Base-by-base conservation (phyloP, 2,329 filamentous ascomycete genomes). In the Xylariales sp. region DNA sequence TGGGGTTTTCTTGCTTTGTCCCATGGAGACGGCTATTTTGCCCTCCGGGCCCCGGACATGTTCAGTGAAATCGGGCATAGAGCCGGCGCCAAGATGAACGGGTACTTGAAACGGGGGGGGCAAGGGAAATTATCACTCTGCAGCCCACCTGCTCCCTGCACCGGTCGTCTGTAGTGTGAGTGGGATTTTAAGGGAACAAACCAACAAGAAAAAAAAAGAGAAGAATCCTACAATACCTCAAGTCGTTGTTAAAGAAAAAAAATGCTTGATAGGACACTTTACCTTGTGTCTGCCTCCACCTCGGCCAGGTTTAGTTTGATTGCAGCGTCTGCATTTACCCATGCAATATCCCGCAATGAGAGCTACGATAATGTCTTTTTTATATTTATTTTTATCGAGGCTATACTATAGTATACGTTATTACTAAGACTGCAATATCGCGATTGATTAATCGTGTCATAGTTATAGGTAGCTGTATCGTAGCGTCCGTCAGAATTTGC, bases 261-360 rank as follows among this genome's bases (percentile, higher is more conserved):
- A 46, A 45, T 32, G 49, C n/a, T 62, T 7, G 50, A 23, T 23
- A 48, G 30, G n/a, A 16, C 10, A 46, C 45, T 5, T 52, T 34
- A 32, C 36, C n/a, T 49, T 23, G 6, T 23, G 28, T 5, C 18
- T 48, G 30, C 12, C 59, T 55, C 46, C 49, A 54, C 48, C 32
- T 54, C 32, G 41, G 54, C 23, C 23, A 48, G 41, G 48, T 54
- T 52, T 56, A 34, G 53, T 49, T 62, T 62, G 59, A 62, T 67
- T 58, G 53, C 59, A 49, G 49, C 65, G 52, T 60, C 60, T 60
- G 65, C 60, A 67, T 63, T 67, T 64, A 67, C 36, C 59, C 60
- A 64, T 55, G 49, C 14, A 50, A 56, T 30, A 52, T 57, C 39
- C 43, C 18, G 59, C 56, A 60, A 39, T 36, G 9, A 57, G 28